These are phyloP conservation scores for Hemileccinum rubropunctum DNA, from an alignment of 768 basidiomycete species.

Conservation along the genomic window DNA sequence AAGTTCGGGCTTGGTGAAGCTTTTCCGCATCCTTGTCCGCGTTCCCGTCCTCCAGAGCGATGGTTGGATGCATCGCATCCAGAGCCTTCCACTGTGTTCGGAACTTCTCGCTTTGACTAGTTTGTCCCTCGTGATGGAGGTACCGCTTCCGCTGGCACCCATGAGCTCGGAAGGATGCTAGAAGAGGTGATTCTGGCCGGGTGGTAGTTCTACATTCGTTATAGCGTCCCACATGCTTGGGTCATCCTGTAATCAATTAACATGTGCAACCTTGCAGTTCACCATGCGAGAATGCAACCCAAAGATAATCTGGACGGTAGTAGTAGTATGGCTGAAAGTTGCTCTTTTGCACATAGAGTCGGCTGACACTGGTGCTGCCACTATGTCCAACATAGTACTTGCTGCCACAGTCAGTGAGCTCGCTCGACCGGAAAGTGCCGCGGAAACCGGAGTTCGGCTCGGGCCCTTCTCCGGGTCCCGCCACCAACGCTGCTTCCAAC, in stretches of 20 bases:
- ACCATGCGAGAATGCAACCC: too few relatives aligned
- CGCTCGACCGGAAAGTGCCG: not conserved
- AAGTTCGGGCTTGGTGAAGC: constrained; percentile 90
- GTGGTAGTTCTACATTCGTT: constrained; percentile 34
- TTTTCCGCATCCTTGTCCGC: constrained; percentile 87
- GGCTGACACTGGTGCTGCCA: too few relatives aligned
- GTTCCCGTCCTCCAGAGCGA: constrained; percentile 87
- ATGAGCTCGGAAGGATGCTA: constrained; percentile 47
- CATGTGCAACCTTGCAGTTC: too few relatives aligned
- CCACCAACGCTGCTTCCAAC: not conserved
- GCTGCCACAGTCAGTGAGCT: too few relatives aligned
- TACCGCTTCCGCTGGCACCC: constrained; percentile 70
- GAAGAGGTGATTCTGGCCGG: constrained; percentile 34
- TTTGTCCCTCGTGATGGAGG: constrained; percentile 51
- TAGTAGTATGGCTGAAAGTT: too few relatives aligned
- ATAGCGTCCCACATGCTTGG: too few relatives aligned
- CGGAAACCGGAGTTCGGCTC: not conserved
- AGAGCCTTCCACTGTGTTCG: constrained; percentile 33
- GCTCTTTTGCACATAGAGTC: too few relatives aligned
- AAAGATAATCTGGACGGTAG: too few relatives aligned
- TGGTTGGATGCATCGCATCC: constrained; percentile 34
- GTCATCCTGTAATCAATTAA: not conserved
- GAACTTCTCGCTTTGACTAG: constrained; percentile 44
- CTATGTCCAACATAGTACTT: too few relatives aligned
- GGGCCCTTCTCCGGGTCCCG: not conserved